Evolutionary conservation across 768 basidiomycete genomes (phyloP), one percentile per base, ranked within the genome.

Genomic region (Boletus reticuloceps): DNA sequence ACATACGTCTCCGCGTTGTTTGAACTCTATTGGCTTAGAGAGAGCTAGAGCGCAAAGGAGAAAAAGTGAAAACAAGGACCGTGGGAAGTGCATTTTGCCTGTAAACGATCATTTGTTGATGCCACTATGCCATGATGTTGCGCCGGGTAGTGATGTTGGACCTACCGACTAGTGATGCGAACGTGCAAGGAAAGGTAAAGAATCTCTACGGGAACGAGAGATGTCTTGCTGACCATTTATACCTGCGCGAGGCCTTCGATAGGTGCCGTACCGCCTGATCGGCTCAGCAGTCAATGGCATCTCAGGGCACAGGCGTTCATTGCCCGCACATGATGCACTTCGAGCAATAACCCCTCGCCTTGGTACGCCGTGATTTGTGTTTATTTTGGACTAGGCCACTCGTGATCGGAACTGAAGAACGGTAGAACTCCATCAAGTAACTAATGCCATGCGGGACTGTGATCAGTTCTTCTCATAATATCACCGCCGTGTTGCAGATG

Each of bases 21-120:
- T 12, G 41, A n/a, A 6, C 9, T 32, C 9, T 22, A 39, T 7
- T 31, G 52, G 38, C 11, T 2, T 22, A 4, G 52, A 47, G 40
- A 41, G 25, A 5, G 20, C 44, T 4, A 51, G 14, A 34, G 55
- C n/a, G 20, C 34, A 51, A 11, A 51, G 29, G 4, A 19, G 51
- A 27, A 31, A 31, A 1, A 10, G 3, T 1, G 38, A 2, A 7
- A 51, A 7, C 11, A 58, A n/a, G n/a, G 14, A 5, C 6, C 2
- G 45, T 9, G 25, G 4, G 19, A 58, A 46, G 34, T 39, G 39
- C 56, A 58, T 58, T n/a, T 13, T 41, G 8, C 17, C 48, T 57
- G 27, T 53, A 12, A 4, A 29, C 38, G 36, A 16, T 37, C 27
- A 9, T 29, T 29, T 29, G 38, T 8, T n/a, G 14, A 13, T 8